Evolutionary conservation across 148 eudicot genomes (phyloP).

Genomic region (Chenopodium formosanum): DNA sequence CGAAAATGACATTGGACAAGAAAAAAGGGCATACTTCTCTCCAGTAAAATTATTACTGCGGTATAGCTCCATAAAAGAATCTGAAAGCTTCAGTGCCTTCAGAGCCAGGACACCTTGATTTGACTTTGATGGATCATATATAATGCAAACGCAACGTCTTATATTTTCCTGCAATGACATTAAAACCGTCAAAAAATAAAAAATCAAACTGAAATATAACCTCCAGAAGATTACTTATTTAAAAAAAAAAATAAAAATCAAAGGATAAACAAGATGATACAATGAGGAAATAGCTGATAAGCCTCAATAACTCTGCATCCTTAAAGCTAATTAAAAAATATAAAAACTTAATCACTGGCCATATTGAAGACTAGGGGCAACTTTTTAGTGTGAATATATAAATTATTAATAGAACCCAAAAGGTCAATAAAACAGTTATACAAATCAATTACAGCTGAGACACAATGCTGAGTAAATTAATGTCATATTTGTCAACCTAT

Average conservation of each 20-base stretch:
- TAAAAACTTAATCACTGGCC: neutral
- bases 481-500: neutral
- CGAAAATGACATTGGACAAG: neutral
- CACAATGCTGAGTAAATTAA: neutral
- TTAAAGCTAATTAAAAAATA: neutral
- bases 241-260: too few species aligned
- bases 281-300: neutral
- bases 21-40: conserved; percentile 69
- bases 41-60: conserved; percentile 81
- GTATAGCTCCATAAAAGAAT: conserved; percentile 95
- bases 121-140: conserved; percentile 94
- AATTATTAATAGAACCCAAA: neutral
- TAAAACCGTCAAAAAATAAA: neutral
- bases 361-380: neutral
- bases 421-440: neutral
- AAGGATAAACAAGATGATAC: neutral
- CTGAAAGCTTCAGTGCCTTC: conserved; percentile 88
- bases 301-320: neutral
- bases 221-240: neutral
- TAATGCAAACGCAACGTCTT: conserved; percentile 91
- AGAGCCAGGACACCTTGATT: conserved; percentile 92
- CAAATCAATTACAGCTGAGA: neutral
- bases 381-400: neutral
- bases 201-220: neutral
- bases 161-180: conserved; percentile 75